These are phyloP conservation scores for Cinnamomum chago DNA, from an alignment of 164 flowering plant genomes.

Conservation along the genomic window DNA sequence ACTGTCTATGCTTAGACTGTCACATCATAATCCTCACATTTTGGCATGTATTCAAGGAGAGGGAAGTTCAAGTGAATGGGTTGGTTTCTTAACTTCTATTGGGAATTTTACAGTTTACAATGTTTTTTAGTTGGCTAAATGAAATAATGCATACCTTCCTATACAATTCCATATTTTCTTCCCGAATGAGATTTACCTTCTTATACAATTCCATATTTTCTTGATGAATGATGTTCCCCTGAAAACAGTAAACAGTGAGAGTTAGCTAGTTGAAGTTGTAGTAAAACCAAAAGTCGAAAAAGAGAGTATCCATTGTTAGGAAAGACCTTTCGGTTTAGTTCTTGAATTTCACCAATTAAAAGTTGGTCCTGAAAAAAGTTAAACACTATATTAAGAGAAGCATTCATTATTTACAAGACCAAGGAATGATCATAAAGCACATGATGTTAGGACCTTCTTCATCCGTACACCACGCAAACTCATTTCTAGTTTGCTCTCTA, in stretches of 20 bases:
- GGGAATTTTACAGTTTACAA: background rate
- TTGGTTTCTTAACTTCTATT: background rate
- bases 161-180: slow-evolving; percentile 56
- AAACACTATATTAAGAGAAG: slow-evolving; percentile 12
- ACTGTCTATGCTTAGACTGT: background rate
- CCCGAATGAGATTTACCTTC: slow-evolving; percentile 60
- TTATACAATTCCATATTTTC: slow-evolving; percentile 72
- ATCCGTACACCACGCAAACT: slow-evolving; percentile 72
- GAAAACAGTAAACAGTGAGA: slow-evolving; percentile 20
- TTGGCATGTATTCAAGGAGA: background rate
- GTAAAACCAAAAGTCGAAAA: background rate
- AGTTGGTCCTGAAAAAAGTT: slow-evolving; percentile 59
- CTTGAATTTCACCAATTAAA: slow-evolving; percentile 69
- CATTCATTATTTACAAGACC: background rate
- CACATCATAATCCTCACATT: background rate
- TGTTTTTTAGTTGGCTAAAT: background rate
- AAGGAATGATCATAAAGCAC: background rate
- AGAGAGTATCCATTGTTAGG: background rate
- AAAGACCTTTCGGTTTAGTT: slow-evolving; percentile 68
- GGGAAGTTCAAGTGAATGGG: background rate
- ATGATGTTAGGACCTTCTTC: slow-evolving; percentile 55
- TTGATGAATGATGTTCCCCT: slow-evolving; percentile 74
- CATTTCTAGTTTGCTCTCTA: slow-evolving; percentile 81
- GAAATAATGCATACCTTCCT: slow-evolving; percentile 38
- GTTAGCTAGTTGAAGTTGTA: slow-evolving; percentile 17